phyloP scores from a whole-genome alignment of 2,329 filamentous ascomycete genomes.

The Lasiodiplodia sp. region DNA sequence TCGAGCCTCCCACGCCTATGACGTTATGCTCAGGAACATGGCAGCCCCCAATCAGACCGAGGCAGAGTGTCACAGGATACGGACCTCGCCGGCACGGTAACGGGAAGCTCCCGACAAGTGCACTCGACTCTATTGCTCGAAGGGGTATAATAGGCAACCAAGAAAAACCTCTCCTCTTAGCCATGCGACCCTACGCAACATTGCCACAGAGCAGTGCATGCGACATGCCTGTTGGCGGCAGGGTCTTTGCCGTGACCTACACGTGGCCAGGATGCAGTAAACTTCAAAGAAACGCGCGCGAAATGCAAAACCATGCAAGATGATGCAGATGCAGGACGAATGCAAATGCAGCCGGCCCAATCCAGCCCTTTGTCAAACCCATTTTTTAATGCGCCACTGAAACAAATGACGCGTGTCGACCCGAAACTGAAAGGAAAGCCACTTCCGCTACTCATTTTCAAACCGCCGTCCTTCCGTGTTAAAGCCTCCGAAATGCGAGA shows the following conservation, averaged over 20 bases:
- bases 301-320: constrained; percentile 20
- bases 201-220: background rate
- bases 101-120: background rate
- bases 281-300: constrained; percentile 5
- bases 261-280: constrained; percentile 19
- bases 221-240: background rate
- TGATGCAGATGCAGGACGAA: constrained; percentile 21
- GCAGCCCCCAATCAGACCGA: background rate
- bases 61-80: constrained; percentile 6
- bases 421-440: constrained; percentile 21
- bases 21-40: constrained; percentile 16
- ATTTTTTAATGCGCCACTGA: constrained; percentile 26
- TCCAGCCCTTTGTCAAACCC: constrained; percentile 15
- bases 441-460: constrained; percentile 24
- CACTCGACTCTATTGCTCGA: constrained; percentile 15
- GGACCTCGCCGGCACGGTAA: background rate
- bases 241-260: constrained; percentile 17
- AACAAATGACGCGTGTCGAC: constrained; percentile 26
- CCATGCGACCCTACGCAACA: background rate
- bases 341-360: constrained; percentile 24
- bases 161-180: background rate
- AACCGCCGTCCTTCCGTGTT: constrained; percentile 16
- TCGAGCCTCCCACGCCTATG: constrained; percentile 12
- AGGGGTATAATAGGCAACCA: constrained; percentile 21
- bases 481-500: constrained; percentile 14